Base-by-base conservation (phyloP, 768 basidiomycete genomes). In the Tulasnella sp. region DNA sequence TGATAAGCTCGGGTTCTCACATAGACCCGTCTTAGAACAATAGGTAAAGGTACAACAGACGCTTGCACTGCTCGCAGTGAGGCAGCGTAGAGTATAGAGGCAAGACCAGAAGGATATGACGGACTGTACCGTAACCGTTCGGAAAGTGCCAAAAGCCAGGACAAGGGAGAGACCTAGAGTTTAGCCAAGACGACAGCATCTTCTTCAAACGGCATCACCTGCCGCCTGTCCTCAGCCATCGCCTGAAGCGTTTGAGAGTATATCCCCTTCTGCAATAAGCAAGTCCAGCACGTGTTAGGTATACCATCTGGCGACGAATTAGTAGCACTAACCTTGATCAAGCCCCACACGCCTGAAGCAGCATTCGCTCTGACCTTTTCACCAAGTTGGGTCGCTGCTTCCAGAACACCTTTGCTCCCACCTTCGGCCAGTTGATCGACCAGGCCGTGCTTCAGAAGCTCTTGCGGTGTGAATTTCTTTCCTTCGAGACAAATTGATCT, bases 381-480 rank as follows among this genome's bases (percentile, higher is more conserved):
- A 9, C 82, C 84, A 7, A 82, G 14, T 22, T 82, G 76, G 5
- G 76, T 34, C 6, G 84, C 83, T 58, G 76, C 82, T 5, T 69
- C 44, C 28, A 84, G 58, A 12, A 84, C 81, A 41, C 73, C 83
- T 12, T 80, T 77, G 34, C 75, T 77, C 14, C 79, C 81, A 24
- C 82, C 82, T 8, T 85, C 85, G 1, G 85, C 86, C 12, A 88
- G 75, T 79, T 85, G 84, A 81, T 88, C 87, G 20, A 88, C 84
- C 9, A 87, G 40, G 6, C 85, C 85, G 14, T 81, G 81, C 18
- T 79, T 80, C 4, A 86, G 82, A 16, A 86, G 82, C 75, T 89
- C 87, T 4, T 83, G 77, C 37, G 87, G 84, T 0, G 85, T 86
- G 83, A 86, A 89, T 74, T 86, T 82, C 31, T 86, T 84, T 0